Percentiles rank a stretch among this genome's conserved stretches.
Conservation (phyloP, 345 rosid species). For the Lumnitzera racemosa region DNA sequence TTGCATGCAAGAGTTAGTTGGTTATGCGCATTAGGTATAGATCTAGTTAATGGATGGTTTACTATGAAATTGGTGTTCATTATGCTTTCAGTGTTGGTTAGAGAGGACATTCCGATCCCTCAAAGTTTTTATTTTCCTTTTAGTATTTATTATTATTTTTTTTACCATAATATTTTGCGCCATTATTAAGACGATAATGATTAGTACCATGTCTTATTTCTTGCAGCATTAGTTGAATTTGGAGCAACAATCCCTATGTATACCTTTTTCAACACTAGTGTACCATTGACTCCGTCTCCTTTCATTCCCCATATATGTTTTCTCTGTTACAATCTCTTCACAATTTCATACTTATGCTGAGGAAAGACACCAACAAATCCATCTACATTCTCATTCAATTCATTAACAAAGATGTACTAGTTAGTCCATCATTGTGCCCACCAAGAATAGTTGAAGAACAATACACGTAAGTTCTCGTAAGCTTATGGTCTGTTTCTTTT, state of each 20-base stretch:
- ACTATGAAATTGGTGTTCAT: too few relatives aligned
- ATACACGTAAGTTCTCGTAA: conserved; percentile 36
- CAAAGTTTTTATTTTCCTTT: too few relatives aligned
- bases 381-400: conserved; percentile 41
- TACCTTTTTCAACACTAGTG: conserved; percentile 13
- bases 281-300: too few relatives aligned
- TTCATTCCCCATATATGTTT: conserved; percentile 29
- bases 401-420: conserved; percentile 25
- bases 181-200: conserved; percentile 21
- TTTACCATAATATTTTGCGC: too few relatives aligned
- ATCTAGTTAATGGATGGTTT: too few relatives aligned
- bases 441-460: conserved; percentile 16
- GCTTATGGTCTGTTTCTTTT: conserved; percentile 57
- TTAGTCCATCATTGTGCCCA: conserved; percentile 8
- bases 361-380: conserved; percentile 67
- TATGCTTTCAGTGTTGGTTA: too few relatives aligned
- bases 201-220: conserved; percentile 23
- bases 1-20: too few relatives aligned
- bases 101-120: too few relatives aligned
- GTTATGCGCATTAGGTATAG: too few relatives aligned
- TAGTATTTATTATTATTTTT: too few relatives aligned
- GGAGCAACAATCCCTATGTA: conserved; percentile 25
- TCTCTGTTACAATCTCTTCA: conserved; percentile 23
- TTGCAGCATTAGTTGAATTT: conserved; percentile 25
- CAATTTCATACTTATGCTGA: conserved; percentile 27